Conservation (phyloP, 1,284 basidiomycete genomes). For the Rhodotorula sp. region DNA sequence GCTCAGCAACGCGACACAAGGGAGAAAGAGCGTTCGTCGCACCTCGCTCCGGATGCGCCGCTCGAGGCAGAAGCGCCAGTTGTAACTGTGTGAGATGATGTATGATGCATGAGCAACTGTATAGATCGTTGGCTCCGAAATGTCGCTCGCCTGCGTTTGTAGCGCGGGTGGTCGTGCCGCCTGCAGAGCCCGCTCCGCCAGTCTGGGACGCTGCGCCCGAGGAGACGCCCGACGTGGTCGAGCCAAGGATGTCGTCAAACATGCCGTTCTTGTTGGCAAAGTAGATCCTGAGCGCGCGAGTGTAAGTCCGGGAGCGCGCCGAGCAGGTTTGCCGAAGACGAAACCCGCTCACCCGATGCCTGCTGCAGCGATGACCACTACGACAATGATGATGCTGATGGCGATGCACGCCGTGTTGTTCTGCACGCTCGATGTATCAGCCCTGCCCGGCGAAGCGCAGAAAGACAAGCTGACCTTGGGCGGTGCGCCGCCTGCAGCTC, state of each 20-base stretch:
- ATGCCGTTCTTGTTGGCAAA: conserved; percentile 5
- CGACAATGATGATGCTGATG: not conserved
- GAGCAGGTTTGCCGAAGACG: not conserved
- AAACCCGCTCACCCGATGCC: not conserved
- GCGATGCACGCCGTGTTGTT: not conserved
- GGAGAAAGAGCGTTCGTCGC: too few relatives aligned
- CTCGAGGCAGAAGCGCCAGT: too few relatives aligned
- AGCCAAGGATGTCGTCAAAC: not conserved
- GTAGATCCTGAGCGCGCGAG: not conserved
- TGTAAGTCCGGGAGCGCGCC: too few relatives aligned
- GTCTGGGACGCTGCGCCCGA: too few relatives aligned
- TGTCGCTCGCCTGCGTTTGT: too few relatives aligned
- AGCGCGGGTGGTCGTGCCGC: too few relatives aligned
- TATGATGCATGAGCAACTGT: too few relatives aligned
- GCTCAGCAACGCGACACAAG: too few relatives aligned
- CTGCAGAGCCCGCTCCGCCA: too few relatives aligned
- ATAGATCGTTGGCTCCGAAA: too few relatives aligned
- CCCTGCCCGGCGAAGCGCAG: not conserved
- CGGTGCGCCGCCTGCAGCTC: not conserved
- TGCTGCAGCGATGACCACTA: not conserved
- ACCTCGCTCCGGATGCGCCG: too few relatives aligned
- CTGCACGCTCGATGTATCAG: not conserved
- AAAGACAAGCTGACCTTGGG: not conserved
- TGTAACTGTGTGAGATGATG: too few relatives aligned
- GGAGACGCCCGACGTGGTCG: not conserved